phyloP scores from a whole-genome alignment of 176 grass and related monocot genomes.

The Luzula sylvatica region DNA sequence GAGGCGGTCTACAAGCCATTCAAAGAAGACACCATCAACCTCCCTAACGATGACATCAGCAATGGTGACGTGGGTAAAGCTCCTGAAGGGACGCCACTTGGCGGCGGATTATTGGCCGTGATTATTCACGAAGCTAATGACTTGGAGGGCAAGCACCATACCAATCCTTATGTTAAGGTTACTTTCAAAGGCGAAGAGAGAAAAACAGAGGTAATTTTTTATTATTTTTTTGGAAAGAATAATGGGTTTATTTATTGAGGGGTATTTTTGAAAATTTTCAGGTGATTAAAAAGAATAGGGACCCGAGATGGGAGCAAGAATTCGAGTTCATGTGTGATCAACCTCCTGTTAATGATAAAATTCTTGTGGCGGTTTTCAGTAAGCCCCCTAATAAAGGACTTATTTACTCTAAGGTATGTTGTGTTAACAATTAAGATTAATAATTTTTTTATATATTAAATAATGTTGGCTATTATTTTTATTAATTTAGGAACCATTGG shows the following conservation, averaged over 20 bases:
- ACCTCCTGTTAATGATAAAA: constrained; percentile 65
- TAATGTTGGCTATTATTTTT: constrained; percentile 13
- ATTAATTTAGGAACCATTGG: constrained; percentile 55
- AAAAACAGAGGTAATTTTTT: constrained; percentile 71
- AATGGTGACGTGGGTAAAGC: constrained; percentile 29
- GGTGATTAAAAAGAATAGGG: constrained; percentile 89
- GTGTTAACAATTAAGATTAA: neutral
- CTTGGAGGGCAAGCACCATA: constrained; percentile 95
- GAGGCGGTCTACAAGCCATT: constrained; percentile 74
- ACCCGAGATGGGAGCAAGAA: constrained; percentile 78
- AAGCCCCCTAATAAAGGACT: constrained; percentile 56
- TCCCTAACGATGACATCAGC: constrained; percentile 33
- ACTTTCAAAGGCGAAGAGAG: constrained; percentile 72
- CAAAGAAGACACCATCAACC: constrained; percentile 61
- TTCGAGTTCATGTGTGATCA: constrained; percentile 86
- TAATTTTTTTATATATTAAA: neutral
- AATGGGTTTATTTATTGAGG: no score
- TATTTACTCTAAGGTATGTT: constrained; percentile 78
- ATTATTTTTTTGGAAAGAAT: neutral
- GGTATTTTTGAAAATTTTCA: constrained; percentile 14
- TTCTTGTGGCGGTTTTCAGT: constrained; percentile 76
- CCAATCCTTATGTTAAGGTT: constrained; percentile 71
- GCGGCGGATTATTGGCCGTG: constrained; percentile 70
- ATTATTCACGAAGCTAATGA: constrained; percentile 78
- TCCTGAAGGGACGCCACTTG: constrained; percentile 46